Evolutionary conservation across 108 stramenopile species (phyloP).

Genomic region (Fistulifera solaris): DNA sequence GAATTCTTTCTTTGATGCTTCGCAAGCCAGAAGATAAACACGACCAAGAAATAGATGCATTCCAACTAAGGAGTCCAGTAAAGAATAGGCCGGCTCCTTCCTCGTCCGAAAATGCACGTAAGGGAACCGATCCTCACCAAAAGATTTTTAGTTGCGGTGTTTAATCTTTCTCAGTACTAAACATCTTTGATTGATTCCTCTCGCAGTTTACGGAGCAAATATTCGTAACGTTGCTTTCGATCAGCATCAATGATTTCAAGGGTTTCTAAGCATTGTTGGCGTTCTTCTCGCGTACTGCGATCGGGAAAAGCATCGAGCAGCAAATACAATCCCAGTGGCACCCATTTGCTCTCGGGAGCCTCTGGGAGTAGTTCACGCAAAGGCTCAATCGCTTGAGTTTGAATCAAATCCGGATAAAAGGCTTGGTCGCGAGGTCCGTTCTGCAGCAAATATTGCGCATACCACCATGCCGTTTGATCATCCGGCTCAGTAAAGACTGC

Average conservation of each 20-base stretch:
- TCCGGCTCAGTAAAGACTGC: slow-evolving; percentile 97
- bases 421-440: background rate
- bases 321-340: slow-evolving; percentile 26
- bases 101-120: no score
- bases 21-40: no score
- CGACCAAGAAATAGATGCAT: no score
- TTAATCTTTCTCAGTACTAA: slow-evolving; percentile 4
- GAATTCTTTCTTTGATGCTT: no score
- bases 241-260: slow-evolving; percentile 1
- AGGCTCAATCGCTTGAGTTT: slow-evolving; percentile 16
- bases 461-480: slow-evolving; percentile 97
- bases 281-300: background rate
- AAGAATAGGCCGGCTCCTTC: no score
- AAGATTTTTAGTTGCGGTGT: no score
- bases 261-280: background rate
- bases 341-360: slow-evolving; percentile 38
- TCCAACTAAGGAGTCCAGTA: no score
- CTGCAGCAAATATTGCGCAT: slow-evolving; percentile 67
- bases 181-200: slow-evolving; percentile 7
- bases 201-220: background rate
- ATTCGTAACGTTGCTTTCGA: background rate
- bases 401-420: background rate
- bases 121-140: no score
- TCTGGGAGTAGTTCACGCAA: slow-evolving; percentile 33
- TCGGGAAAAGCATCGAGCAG: slow-evolving; percentile 9